Percentiles rank a stretch among this genome's conserved stretches.
Conservation (phyloP, 306 rosid genomes). For the Canavalia ensiformis region DNA sequence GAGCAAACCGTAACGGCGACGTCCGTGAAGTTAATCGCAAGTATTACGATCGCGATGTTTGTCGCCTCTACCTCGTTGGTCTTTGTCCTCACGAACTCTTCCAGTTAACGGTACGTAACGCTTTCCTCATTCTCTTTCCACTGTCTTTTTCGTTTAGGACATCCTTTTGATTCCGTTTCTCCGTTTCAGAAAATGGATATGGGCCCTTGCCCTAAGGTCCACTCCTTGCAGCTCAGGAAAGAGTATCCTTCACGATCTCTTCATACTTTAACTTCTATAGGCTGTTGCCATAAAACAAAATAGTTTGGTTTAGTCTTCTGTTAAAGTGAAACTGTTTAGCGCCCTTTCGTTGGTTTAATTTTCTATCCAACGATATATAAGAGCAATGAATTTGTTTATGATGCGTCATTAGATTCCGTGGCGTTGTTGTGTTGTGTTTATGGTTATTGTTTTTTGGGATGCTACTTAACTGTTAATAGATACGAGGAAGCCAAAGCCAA, state of each 20-base stretch:
- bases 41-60: slow-evolving; percentile 95
- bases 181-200: slow-evolving; percentile 96
- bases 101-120: slow-evolving; percentile 77
- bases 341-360: background rate
- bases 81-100: slow-evolving; percentile 99
- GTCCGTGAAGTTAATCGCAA: slow-evolving; percentile 97
- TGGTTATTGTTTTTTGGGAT: slow-evolving; percentile 11
- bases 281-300: too few relatives aligned
- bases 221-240: slow-evolving; percentile 97
- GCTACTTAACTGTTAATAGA: slow-evolving; percentile 70
- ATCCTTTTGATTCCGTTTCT: background rate
- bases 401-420: background rate
- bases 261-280: too few relatives aligned
- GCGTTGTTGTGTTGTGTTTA: background rate
- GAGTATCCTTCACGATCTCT: slow-evolving; percentile 86
- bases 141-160: background rate
- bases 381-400: background rate
- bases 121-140: background rate
- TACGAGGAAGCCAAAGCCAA: slow-evolving; percentile 86
- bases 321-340: background rate
- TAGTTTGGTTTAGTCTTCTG: background rate
- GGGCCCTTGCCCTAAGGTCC: slow-evolving; percentile 99
- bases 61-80: slow-evolving; percentile 95
- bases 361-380: background rate
- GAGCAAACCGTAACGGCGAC: slow-evolving; percentile 98